A percentile compares a stretch with the other conserved stretches of the same genome.
phyloP scores from a whole-genome alignment of 768 basidiomycete genomes.

The Russula sp. region DNA sequence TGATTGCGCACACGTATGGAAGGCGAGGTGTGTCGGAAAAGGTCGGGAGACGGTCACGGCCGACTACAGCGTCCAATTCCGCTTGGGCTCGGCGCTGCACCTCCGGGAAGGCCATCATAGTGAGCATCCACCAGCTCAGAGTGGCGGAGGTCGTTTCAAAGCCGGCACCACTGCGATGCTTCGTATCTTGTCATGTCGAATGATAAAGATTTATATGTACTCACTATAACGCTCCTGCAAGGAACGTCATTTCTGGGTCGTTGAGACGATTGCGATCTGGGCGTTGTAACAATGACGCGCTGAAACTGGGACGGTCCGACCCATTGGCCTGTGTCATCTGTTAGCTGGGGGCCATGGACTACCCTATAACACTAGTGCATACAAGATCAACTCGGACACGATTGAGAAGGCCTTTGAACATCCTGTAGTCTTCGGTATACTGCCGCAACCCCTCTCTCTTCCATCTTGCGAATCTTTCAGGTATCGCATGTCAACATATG shows the following conservation, averaged over 20 bases:
- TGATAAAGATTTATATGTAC: background rate
- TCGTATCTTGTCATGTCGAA: background rate
- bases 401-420: constrained; percentile 6
- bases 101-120: constrained; percentile 18
- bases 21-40: constrained; percentile 20
- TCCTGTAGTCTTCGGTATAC: background rate
- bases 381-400: constrained; percentile 6
- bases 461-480: constrained; percentile 8
- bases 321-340: background rate
- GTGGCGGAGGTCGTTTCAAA: constrained; percentile 8
- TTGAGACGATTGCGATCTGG: background rate
- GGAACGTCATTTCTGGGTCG: background rate
- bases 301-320: background rate
- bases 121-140: constrained; percentile 11
- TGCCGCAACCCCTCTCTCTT: background rate
- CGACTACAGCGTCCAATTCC: constrained; percentile 21
- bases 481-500: background rate
- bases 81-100: constrained; percentile 16
- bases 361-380: background rate
- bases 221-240: background rate
- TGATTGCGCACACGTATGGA: constrained; percentile 22
- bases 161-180: background rate
- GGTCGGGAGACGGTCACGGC: constrained; percentile 14
- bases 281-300: constrained; percentile 1
- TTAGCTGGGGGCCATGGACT: background rate